These are phyloP conservation scores for Tetrastigma voinierianum DNA, from an alignment of 164 flowering plant genomes.

Conservation along the genomic window DNA sequence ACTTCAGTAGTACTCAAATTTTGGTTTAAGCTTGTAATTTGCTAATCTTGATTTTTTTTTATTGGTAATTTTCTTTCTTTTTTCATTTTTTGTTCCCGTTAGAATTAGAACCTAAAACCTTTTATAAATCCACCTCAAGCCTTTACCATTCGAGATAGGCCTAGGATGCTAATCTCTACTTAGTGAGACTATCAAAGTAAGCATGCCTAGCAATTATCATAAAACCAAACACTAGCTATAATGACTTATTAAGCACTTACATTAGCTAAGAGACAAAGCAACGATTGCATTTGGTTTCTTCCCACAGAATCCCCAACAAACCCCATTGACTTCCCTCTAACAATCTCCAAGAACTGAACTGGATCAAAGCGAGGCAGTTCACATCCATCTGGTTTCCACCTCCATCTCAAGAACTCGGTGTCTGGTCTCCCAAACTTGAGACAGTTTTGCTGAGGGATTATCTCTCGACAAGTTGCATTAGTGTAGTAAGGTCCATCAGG, in stretches of 20 bases:
- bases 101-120: too few species aligned
- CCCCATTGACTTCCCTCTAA: constrained; percentile 33
- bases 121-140: too few species aligned
- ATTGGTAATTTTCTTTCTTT: too few species aligned
- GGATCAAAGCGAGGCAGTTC: constrained; percentile 35
- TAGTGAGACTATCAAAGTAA: too few species aligned
- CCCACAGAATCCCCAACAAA: constrained; percentile 47
- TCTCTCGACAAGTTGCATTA: constrained; percentile 23
- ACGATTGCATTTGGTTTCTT: constrained; percentile 45
- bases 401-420: constrained; percentile 33
- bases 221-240: too few species aligned
- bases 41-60: too few species aligned
- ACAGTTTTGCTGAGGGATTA: constrained; percentile 38
- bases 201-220: too few species aligned
- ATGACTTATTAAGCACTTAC: constrained; percentile 17
- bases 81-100: too few species aligned
- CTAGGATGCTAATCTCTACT: too few species aligned
- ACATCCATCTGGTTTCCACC: constrained; percentile 43
- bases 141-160: too few species aligned
- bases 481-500: constrained; percentile 29
- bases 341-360: constrained; percentile 28
- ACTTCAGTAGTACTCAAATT: too few species aligned
- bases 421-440: constrained; percentile 38
- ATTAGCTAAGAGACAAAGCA: constrained; percentile 33
- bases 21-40: too few species aligned